Evolutionary conservation across 2,329 filamentous ascomycete genomes (phyloP).

Genomic region (Trichoderma brevicompactum): DNA sequence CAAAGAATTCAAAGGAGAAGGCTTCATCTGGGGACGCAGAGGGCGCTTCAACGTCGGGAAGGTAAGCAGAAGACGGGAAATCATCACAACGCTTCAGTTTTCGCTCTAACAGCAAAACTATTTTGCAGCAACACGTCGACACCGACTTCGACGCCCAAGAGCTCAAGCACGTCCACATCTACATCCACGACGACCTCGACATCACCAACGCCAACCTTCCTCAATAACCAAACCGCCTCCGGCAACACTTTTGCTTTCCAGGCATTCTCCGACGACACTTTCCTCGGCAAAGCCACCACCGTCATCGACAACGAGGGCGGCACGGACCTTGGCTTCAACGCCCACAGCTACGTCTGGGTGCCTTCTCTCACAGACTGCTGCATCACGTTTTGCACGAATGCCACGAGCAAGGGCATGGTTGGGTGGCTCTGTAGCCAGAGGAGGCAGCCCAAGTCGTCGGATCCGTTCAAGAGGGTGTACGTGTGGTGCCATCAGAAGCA

Average conservation of each 20-base stretch:
- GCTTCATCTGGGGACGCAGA: background rate
- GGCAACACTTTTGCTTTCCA: conserved; percentile 39
- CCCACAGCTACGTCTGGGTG: conserved; percentile 35
- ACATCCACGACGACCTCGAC: background rate
- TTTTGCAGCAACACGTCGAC: background rate
- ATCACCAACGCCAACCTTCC: conserved; percentile 28
- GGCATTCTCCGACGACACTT: conserved; percentile 37
- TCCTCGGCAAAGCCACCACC: conserved; percentile 34
- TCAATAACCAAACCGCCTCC: conserved; percentile 35
- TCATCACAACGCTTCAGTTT: too few relatives aligned
- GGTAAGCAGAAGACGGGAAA: background rate
- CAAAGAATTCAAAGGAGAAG: conserved; percentile 23
- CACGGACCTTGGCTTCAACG: conserved; percentile 33
- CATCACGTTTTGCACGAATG: conserved; percentile 35
- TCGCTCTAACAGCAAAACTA: background rate
- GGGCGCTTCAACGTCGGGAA: conserved; percentile 10
- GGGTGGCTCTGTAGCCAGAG: conserved; percentile 38
- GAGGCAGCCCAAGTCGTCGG: conserved; percentile 29
- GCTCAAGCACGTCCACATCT: background rate
- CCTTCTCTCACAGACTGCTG: conserved; percentile 35
- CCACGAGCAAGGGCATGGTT: conserved; percentile 30
- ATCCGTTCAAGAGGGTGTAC: conserved; percentile 34
- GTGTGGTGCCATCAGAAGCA: conserved; percentile 37
- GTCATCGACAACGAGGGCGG: conserved; percentile 36
- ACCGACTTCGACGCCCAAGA: conserved; percentile 2